A percentile compares a stretch with the other conserved stretches of the same genome.
These are phyloP conservation scores for Saccharomycopsis sp. DNA, from an alignment of 805 yeast species.

Conservation along the genomic window DNA sequence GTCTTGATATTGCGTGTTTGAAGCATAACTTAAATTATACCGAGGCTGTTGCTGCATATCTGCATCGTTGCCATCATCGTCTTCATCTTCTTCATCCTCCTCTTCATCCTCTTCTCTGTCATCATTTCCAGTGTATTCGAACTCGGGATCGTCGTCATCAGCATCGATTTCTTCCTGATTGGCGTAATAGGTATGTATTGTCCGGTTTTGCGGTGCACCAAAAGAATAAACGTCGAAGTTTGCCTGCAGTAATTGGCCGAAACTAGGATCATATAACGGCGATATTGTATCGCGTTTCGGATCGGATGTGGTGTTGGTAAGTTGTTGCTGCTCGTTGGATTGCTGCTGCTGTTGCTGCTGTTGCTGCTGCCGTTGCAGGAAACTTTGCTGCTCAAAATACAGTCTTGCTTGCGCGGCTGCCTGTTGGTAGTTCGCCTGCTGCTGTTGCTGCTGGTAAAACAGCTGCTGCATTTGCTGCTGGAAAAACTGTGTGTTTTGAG, in stretches of 20 bases:
- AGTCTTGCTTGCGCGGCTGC: neutral
- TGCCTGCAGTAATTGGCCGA: neutral
- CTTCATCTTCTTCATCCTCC: slow-evolving; percentile 12
- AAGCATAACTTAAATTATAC: slow-evolving; percentile 16
- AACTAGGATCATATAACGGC: neutral
- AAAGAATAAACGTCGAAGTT: neutral
- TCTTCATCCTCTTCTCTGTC: slow-evolving; percentile 18
- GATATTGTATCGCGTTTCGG: neutral
- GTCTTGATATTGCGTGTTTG: slow-evolving; percentile 21
- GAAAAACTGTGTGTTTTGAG: neutral
- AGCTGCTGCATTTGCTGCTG: neutral
- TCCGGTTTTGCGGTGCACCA: neutral
- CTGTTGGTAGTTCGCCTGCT: neutral
- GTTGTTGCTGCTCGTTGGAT: neutral
- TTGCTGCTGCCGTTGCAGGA: neutral
- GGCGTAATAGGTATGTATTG: slow-evolving; percentile 6
- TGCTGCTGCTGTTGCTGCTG: neutral
- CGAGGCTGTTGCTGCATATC: slow-evolving; percentile 21
- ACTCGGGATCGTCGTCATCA: slow-evolving; percentile 8
- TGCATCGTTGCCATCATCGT: slow-evolving; percentile 12
- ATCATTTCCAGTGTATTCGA: slow-evolving; percentile 4
- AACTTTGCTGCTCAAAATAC: neutral
- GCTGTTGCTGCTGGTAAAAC: neutral
- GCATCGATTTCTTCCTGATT: slow-evolving; percentile 14
- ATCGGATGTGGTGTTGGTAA: neutral